A percentile compares a stretch with the other conserved stretches of the same genome.
These are phyloP conservation scores for Colletotrichum sp. DNA, from an alignment of 2,329 filamentous ascomycete species.

Conservation along the genomic window DNA sequence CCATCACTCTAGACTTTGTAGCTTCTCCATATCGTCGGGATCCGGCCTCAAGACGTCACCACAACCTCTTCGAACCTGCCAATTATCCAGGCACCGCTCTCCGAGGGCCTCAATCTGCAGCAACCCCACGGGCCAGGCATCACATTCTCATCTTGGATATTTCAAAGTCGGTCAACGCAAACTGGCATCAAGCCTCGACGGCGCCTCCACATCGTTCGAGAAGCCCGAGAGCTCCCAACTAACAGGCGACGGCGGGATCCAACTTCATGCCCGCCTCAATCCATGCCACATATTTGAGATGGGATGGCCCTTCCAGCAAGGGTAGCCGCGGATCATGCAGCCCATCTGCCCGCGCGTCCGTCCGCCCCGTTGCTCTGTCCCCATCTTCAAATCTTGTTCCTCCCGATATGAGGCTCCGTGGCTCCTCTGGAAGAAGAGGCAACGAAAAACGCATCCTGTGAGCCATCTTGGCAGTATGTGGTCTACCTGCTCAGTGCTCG, in stretches of 20 bases:
- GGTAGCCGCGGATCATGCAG: slow-evolving; percentile 2
- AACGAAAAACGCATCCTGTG: not conserved
- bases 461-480: not conserved
- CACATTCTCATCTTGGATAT: not conserved
- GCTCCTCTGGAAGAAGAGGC: not conserved
- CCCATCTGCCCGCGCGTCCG: not conserved
- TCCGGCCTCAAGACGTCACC: not conserved
- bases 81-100: not conserved
- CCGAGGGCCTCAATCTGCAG: not conserved
- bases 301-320: not conserved
- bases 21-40: not conserved
- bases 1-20: not conserved
- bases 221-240: not conserved
- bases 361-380: not conserved
- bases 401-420: not conserved
- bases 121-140: not conserved
- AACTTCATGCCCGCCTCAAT: slow-evolving; percentile 8
- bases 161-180: not conserved
- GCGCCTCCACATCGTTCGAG: slow-evolving; percentile 3
- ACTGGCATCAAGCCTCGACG: slow-evolving; percentile 10
- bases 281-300: not conserved
- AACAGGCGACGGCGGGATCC: not conserved
- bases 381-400: not conserved
- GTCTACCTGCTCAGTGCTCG: not conserved
- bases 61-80: not conserved